A percentile compares a stretch with the other conserved stretches of the same genome.
These are phyloP conservation scores for Ambrosiella xylebori DNA, from an alignment of 2,329 filamentous ascomycete species.

Conservation along the genomic window DNA sequence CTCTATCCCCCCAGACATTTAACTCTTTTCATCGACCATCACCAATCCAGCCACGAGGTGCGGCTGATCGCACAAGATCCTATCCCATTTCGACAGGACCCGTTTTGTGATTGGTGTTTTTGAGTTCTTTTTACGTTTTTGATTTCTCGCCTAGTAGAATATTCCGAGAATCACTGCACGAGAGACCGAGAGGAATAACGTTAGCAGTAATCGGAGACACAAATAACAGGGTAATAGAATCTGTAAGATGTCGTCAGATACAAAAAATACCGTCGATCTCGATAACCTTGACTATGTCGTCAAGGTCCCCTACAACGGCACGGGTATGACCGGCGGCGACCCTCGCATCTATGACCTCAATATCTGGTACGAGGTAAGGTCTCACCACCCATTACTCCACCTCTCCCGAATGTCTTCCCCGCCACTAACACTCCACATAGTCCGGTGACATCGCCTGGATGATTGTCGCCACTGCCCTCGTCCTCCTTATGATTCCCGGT, in stretches of 20 bases:
- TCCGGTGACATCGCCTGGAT: slow-evolving; percentile 75
- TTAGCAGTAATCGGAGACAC: too few species aligned
- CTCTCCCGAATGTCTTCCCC: neutral
- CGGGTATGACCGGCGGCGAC: slow-evolving; percentile 47
- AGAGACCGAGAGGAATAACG: neutral
- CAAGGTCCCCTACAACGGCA: slow-evolving; percentile 46
- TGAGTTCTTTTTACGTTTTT: neutral
- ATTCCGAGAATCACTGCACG: neutral
- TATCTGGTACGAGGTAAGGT: slow-evolving; percentile 56
- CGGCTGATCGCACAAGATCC: neutral
- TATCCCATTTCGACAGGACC: neutral
- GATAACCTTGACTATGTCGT: slow-evolving; percentile 27
- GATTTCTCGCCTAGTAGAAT: neutral
- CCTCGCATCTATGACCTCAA: slow-evolving; percentile 53
- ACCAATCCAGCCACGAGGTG: too few species aligned
- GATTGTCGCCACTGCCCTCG: slow-evolving; percentile 63
- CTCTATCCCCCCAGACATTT: slow-evolving; percentile 1
- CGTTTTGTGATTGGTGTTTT: neutral
- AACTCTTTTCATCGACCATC: neutral
- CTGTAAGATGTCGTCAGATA: slow-evolving; percentile 15
- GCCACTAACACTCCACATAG: slow-evolving; percentile 22
- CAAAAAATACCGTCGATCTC: slow-evolving; percentile 22
- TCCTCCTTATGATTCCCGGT: slow-evolving; percentile 83
- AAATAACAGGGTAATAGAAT: too few species aligned
- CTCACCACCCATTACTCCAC: slow-evolving; percentile 6